Evolutionary conservation across 1,284 basidiomycete species (phyloP).

Genomic region (Afroboletus lepidellus): DNA sequence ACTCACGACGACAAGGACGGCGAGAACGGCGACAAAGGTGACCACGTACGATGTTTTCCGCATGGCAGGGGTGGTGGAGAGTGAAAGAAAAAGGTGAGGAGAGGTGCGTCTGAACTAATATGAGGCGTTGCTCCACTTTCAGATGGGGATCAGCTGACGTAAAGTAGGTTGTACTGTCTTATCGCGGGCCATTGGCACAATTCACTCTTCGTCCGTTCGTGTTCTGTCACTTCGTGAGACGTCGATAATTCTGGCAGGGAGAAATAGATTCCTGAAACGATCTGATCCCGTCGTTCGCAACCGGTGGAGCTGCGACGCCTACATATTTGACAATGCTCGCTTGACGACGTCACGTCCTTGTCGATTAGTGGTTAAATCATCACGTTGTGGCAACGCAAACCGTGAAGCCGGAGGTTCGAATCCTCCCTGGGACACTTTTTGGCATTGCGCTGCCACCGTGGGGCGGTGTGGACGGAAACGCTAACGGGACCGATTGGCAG

Average conservation of each 20-base stretch:
- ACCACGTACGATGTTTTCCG: constrained; percentile 64
- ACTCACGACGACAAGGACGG: constrained; percentile 55
- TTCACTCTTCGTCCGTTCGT: constrained; percentile 14
- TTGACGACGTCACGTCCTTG: constrained; percentile 23
- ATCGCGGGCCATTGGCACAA: constrained; percentile 29
- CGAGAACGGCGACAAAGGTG: constrained; percentile 52
- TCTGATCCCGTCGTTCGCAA: not conserved
- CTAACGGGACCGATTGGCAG: constrained; percentile 5
- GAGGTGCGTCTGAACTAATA: not conserved
- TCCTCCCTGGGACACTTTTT: constrained; percentile 38
- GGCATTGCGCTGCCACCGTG: not conserved
- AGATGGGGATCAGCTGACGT: constrained; percentile 1
- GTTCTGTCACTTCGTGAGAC: no score
- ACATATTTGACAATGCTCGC: not conserved
- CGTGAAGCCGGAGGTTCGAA: constrained; percentile 42
- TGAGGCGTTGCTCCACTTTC: not conserved
- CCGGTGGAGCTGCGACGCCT: not conserved
- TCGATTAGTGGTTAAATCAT: constrained; percentile 46
- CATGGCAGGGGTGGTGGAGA: constrained; percentile 40
- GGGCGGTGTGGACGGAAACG: not conserved
- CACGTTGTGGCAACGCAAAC: constrained; percentile 37
- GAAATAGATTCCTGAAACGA: not conserved
- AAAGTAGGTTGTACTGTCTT: constrained; percentile 4
- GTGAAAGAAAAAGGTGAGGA: not conserved
- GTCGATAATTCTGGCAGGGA: not conserved